A percentile compares a stretch with the other conserved stretches of the same genome.
phyloP scores from a whole-genome alignment of 352 stramenopile species.

The Phytophthora aleatoria region DNA sequence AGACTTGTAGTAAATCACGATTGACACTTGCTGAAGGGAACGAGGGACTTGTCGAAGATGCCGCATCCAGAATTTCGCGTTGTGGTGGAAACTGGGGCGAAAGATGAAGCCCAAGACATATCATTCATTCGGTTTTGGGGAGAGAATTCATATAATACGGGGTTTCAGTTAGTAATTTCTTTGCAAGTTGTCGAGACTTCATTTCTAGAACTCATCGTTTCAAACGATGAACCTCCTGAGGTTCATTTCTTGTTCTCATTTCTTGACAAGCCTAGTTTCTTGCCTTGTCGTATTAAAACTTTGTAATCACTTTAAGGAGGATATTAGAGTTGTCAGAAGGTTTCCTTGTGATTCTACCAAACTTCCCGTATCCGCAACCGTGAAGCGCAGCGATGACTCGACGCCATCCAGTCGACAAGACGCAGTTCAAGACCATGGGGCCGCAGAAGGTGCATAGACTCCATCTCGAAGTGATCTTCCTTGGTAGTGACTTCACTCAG shows the following conservation, averaged over 20 bases:
- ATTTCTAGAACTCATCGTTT: background rate
- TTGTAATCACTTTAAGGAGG: background rate
- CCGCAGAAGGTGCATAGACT: background rate
- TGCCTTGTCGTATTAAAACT: background rate
- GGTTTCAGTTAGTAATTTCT: background rate
- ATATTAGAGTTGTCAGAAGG: no score
- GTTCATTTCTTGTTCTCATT: slow-evolving; percentile 8
- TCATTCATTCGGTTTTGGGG: no score
- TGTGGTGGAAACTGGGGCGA: background rate
- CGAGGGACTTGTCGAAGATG: slow-evolving; percentile 21
- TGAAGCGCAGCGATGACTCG: background rate
- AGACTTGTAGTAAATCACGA: slow-evolving; percentile 45
- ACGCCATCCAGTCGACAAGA: background rate
- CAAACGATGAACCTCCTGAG: slow-evolving; percentile 2
- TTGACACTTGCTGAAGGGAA: slow-evolving; percentile 38
- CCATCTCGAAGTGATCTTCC: no score
- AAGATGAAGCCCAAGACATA: background rate
- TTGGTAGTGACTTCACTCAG: no score
- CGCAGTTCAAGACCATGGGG: background rate
- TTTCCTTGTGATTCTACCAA: no score
- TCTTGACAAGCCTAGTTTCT: slow-evolving; percentile 3
- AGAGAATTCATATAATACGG: no score
- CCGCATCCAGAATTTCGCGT: slow-evolving; percentile 55
- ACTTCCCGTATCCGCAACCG: no score
- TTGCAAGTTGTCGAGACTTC: no score